Percentiles rank a stretch among this genome's conserved stretches.
Evolutionary conservation across 1,139 yeast species (phyloP).

Genomic region (Blastobotrys serpentis): DNA sequence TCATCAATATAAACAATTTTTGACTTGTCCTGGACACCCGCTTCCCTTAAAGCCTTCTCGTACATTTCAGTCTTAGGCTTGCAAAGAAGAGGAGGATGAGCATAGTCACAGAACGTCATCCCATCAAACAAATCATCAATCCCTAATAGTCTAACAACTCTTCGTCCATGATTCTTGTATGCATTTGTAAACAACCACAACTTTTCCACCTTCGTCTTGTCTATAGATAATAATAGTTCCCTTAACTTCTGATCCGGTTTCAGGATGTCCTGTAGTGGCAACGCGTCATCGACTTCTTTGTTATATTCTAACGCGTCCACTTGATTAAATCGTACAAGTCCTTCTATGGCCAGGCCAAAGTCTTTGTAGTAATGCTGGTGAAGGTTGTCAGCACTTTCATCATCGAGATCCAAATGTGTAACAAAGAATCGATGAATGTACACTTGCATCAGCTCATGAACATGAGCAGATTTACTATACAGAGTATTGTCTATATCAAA

Average conservation of each 20-base stretch:
- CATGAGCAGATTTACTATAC: slow-evolving; percentile 67
- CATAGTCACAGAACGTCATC: slow-evolving; percentile 85
- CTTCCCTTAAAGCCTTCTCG: slow-evolving; percentile 56
- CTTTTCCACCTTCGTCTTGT: slow-evolving; percentile 49
- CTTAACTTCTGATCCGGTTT: slow-evolving; percentile 48
- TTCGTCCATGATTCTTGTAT: slow-evolving; percentile 79
- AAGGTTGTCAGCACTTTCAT: slow-evolving; percentile 71
- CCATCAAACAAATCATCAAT: slow-evolving; percentile 92
- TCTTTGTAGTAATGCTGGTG: slow-evolving; percentile 76
- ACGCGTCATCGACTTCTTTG: slow-evolving; percentile 82
- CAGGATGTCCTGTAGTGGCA: slow-evolving; percentile 77
- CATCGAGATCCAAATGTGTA: slow-evolving; percentile 56
- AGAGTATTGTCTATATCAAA: slow-evolving; percentile 39
- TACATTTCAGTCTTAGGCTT: slow-evolving; percentile 75
- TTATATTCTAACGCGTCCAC: slow-evolving; percentile 90
- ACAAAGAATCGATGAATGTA: slow-evolving; percentile 82
- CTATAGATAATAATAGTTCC: slow-evolving; percentile 38
- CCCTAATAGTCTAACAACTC: slow-evolving; percentile 73
- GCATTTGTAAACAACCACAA: slow-evolving; percentile 95
- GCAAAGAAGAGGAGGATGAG: slow-evolving; percentile 64
- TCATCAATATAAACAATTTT: slow-evolving; percentile 68
- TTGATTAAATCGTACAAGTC: slow-evolving; percentile 75
- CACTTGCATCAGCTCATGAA: slow-evolving; percentile 85
- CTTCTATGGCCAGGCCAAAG: slow-evolving; percentile 92
- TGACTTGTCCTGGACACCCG: slow-evolving; percentile 52